These are phyloP conservation scores for Pseudogymnoascus sp. DNA, from an alignment of 2,329 filamentous ascomycete species.

Conservation along the genomic window DNA sequence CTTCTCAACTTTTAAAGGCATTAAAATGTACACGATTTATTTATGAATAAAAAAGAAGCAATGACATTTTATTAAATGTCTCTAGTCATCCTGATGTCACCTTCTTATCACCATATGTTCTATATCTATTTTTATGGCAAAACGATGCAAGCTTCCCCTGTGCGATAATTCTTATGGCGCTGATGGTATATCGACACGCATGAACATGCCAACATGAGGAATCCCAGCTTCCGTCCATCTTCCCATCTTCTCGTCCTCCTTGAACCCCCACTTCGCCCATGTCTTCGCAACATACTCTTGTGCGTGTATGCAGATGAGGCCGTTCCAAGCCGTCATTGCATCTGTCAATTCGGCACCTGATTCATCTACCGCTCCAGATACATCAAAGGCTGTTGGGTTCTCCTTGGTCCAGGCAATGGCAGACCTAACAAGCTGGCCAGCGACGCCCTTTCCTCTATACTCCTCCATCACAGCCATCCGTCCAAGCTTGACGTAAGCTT, in stretches of 20 bases:
- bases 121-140: neutral
- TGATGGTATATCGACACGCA: constrained; percentile 31
- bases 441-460: constrained; percentile 58
- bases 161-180: neutral
- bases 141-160: neutral
- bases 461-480: constrained; percentile 61
- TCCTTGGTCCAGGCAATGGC: constrained; percentile 53
- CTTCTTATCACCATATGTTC: neutral
- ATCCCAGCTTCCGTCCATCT: constrained; percentile 80
- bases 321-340: constrained; percentile 56
- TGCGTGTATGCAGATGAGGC: constrained; percentile 71
- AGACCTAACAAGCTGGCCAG: constrained; percentile 55
- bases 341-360: constrained; percentile 29
- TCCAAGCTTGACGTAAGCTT: constrained; percentile 77
- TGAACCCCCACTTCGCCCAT: constrained; percentile 68
- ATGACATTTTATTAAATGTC: neutral
- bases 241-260: constrained; percentile 62
- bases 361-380: constrained; percentile 17
- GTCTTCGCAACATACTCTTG: constrained; percentile 55
- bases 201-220: constrained; percentile 75
- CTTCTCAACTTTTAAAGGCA: neutral
- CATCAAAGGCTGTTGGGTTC: constrained; percentile 49
- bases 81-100: neutral
- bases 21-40: neutral
- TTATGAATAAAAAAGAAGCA: neutral